Evolutionary conservation across 306 rosid genomes (phyloP), one percentile per base, ranked within the genome.

Genomic region (Oxytropis ochrocephala): DNA sequence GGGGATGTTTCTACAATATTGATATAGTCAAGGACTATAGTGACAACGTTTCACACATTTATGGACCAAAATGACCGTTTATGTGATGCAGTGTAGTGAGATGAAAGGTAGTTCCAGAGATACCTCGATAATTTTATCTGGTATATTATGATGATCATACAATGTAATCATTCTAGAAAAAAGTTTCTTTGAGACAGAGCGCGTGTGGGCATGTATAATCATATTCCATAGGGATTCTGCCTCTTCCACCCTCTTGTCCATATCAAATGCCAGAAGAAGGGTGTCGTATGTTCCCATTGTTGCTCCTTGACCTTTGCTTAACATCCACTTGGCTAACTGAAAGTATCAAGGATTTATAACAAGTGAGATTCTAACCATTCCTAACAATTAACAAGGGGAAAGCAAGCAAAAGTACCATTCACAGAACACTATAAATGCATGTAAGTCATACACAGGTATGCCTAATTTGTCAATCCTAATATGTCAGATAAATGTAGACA

Each of bases 141-240:
- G 84, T 87, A 81, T 53, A 68, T 78, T 19, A 55, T 88, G 97
- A 78, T 88, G 97, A 81, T 88, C 91, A 33, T 91, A 91, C 79
- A 94, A 48, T 16, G 96, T 66, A 47, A 90, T 87, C 91, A 94
- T 94, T 79, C 99, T 85, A 3, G 95, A 91, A 81, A 94, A 94
- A 30, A 94, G 75, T 70, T 64, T 74, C 83, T 85, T 94, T 0
- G 97, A 89, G 83, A 94, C 81, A 36, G 88, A 88, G 51, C 95
- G 97, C 18, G 78, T 82, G 67, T 87, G 88, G 7, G 89, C 64
- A 21, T 83, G 95, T 74, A 90, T 39, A 76, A 94, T 87, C 97
- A 94, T 91, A 84, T 91, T 94, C 99, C 97, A 94, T 57, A 94
- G 69, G 13, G 96, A 88, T 80, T 94, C 96, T 74, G 97, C 99